Evolutionary conservation across 2,329 filamentous ascomycete species (phyloP).

Genomic region (Laburnicola sp.): DNA sequence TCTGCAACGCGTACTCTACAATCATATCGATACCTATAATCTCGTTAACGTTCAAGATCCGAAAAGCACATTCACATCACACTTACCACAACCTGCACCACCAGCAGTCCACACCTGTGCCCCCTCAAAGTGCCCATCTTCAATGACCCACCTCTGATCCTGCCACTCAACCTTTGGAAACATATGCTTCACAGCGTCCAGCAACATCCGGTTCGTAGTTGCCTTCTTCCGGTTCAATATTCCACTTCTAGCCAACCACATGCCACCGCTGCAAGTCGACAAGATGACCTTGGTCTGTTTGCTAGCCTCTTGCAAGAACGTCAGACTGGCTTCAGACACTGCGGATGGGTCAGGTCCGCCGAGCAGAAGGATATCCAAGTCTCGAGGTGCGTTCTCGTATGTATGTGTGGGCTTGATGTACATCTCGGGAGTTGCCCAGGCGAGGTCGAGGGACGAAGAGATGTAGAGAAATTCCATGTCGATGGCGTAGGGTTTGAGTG

Average conservation of each 20-base stretch:
- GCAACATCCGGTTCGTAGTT: constrained; percentile 45
- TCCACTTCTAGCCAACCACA: constrained; percentile 47
- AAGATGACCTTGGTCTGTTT: constrained; percentile 42
- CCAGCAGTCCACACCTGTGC: constrained; percentile 48
- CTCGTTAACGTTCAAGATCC: not conserved
- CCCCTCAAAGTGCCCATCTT: constrained; percentile 28
- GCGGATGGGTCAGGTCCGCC: constrained; percentile 42
- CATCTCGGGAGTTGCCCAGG: constrained; percentile 39
- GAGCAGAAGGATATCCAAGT: constrained; percentile 48
- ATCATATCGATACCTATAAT: constrained; percentile 30
- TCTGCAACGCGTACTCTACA: constrained; percentile 25
- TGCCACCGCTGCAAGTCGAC: constrained; percentile 45
- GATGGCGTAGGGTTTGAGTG: constrained; percentile 24
- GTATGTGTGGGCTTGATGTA: constrained; percentile 24
- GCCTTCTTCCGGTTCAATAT: constrained; percentile 45
- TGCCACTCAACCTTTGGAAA: constrained; percentile 45
- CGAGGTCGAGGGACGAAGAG: constrained; percentile 38
- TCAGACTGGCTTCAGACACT: constrained; percentile 39
- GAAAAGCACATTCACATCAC: not conserved
- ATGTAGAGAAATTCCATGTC: constrained; percentile 48
- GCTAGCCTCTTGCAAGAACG: constrained; percentile 45
- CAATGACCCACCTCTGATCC: constrained; percentile 47
- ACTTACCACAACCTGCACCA: constrained; percentile 44
- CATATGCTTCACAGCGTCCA: constrained; percentile 31
- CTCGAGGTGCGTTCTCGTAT: constrained; percentile 43